phyloP scores from a whole-genome alignment of 768 basidiomycete genomes.

The Termitomyces sp. region DNA sequence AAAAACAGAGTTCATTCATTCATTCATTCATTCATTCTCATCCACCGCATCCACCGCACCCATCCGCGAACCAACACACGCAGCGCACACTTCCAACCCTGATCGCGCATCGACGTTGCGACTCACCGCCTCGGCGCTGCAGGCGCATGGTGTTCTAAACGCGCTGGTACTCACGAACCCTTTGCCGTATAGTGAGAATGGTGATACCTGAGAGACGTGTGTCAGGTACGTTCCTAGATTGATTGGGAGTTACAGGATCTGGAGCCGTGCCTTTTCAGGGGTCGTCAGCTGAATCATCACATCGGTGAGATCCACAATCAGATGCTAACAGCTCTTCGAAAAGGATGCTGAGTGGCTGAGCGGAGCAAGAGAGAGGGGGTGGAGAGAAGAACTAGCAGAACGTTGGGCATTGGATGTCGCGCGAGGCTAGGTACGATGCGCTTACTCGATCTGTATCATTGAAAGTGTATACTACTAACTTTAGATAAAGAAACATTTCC shows the following conservation, averaged over 20 bases:
- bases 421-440: background rate
- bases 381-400: slow-evolving; percentile 2
- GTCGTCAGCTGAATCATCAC: background rate
- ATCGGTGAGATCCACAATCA: too few relatives aligned
- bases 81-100: slow-evolving; percentile 64
- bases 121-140: slow-evolving; percentile 43
- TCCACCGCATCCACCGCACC: slow-evolving; percentile 16
- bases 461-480: too few relatives aligned
- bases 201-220: slow-evolving; percentile 75
- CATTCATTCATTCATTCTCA: too few relatives aligned
- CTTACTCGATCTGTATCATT: background rate
- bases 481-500: too few relatives aligned
- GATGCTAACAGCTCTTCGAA: too few relatives aligned
- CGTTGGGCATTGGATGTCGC: background rate
- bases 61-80: slow-evolving; percentile 39
- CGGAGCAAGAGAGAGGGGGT: background rate
- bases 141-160: slow-evolving; percentile 38
- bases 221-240: slow-evolving; percentile 30
- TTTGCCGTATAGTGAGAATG: slow-evolving; percentile 61
- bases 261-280: background rate
- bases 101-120: slow-evolving; percentile 44
- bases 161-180: slow-evolving; percentile 50
- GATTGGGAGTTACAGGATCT: background rate
- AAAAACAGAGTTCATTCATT: too few relatives aligned
- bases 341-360: background rate